Evolutionary conservation across 202 grass and related monocot genomes (phyloP).

Genomic region (Bolboschoenoplectus hybrid): DNA sequence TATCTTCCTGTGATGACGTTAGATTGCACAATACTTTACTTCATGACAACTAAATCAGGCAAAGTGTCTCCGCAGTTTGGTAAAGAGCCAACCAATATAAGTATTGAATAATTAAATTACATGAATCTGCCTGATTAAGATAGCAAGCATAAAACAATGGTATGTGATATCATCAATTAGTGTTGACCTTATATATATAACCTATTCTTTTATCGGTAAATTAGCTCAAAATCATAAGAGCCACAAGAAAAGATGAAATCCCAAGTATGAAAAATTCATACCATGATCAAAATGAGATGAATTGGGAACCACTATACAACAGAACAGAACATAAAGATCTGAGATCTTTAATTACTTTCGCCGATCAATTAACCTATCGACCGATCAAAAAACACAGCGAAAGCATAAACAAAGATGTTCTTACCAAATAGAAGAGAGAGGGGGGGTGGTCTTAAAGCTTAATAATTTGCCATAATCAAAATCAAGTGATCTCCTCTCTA

Average conservation of each 20-base stretch:
- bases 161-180: not conserved
- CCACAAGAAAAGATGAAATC: not conserved
- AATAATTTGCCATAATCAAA: constrained; percentile 8
- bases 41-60: not conserved
- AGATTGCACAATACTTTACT: not conserved
- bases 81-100: not conserved
- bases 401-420: not conserved
- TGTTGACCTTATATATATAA: not conserved
- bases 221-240: constrained; percentile 6
- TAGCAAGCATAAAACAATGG: not conserved
- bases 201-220: not conserved
- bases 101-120: not conserved
- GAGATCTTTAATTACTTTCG: not conserved
- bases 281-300: not conserved
- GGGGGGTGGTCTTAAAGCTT: not conserved
- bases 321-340: not conserved
- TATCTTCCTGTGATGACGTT: not conserved
- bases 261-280: too few species aligned
- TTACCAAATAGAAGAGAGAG: not conserved
- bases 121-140: not conserved
- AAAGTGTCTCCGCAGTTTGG: not conserved
- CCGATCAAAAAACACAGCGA: not conserved
- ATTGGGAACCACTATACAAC: not conserved
- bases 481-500: not conserved
- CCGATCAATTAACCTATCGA: not conserved